Percentiles rank a stretch among this genome's conserved stretches.
Evolutionary conservation across 2,329 filamentous ascomycete species (phyloP).

Genomic region (Ophiostoma ips): DNA sequence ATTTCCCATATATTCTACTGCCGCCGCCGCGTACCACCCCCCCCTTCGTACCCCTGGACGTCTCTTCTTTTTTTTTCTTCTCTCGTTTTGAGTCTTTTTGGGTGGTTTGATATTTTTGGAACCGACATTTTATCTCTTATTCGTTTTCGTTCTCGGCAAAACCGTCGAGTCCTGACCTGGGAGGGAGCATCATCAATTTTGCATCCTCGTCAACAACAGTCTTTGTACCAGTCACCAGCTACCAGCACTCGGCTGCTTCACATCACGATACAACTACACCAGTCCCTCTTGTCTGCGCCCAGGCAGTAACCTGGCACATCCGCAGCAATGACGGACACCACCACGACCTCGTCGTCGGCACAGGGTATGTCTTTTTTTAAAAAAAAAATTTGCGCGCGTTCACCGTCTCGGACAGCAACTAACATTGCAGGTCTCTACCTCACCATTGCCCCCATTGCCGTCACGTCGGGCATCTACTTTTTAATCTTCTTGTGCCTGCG

Average conservation of each 20-base stretch:
- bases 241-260: no score
- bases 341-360: slow-evolving; percentile 9
- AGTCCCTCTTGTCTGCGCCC: slow-evolving; percentile 2
- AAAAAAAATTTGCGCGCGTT: no score
- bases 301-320: slow-evolving; percentile 3
- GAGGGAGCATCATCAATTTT: neutral
- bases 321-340: slow-evolving; percentile 7
- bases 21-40: neutral
- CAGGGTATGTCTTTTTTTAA: slow-evolving; percentile 7
- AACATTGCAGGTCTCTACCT: slow-evolving; percentile 24
- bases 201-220: neutral
- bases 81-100: slow-evolving; percentile 3
- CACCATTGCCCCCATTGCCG: slow-evolving; percentile 26
- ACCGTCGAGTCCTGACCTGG: neutral
- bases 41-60: neutral
- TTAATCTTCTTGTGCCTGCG: slow-evolving; percentile 31
- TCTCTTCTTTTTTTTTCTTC: neutral
- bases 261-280: neutral
- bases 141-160: slow-evolving; percentile 1
- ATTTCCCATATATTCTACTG: neutral
- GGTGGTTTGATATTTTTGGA: neutral
- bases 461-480: slow-evolving; percentile 27
- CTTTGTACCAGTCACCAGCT: no score
- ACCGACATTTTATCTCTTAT: neutral
- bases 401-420: neutral